Evolutionary conservation across 169 alveolate genomes (phyloP), one percentile per base, ranked within the genome.

Genomic region (Cryptosporidium baileyi): DNA sequence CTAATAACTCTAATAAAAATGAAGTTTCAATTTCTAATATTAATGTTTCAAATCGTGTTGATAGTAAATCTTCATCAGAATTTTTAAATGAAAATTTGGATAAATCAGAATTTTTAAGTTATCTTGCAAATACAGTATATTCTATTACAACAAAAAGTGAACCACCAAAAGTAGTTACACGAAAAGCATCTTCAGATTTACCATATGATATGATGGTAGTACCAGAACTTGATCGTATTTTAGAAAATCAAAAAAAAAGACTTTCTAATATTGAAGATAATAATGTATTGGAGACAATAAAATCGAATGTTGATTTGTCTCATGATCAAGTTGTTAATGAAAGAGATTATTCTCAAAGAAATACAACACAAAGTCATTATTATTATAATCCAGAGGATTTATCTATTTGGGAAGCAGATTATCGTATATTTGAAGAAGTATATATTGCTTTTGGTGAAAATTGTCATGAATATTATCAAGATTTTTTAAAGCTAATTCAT

Each of bases 381-480:
- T 74, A 74, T 41, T 74, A 74, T 74, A 74, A 41, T 45, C 85
- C 65, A 54, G 85, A 74, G 11, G 85, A 74, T 32, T 17, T 74
- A 30, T 74, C 85, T 6, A 74, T 74, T 15, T 74, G 85, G 85
- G 85, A 74, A 57, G 65, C 85, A 2, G 85, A 74, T 57, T 74
- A 74, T 51, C 30, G 85, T n/a, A 74, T 74, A 9, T 74, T 74
- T 54, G 85, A 74, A 32, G 85, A 74, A 24, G 85, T 59, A 17
- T 74, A 74, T 36, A 40, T 74, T 15, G 85, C 85, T 54, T 54
- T 74, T 51, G 85, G 85, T 41, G 85, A 74, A 1, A 74, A 74
- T 38, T 38, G 43, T n/a, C 65, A 57, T 2, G 81, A 65, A 3
- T 74, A 54, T 54, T 74, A 52, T 57, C 65, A 57, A 40, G 85